phyloP scores from a whole-genome alignment of 257 asterid species.

The Voacanga thouarsii region DNA sequence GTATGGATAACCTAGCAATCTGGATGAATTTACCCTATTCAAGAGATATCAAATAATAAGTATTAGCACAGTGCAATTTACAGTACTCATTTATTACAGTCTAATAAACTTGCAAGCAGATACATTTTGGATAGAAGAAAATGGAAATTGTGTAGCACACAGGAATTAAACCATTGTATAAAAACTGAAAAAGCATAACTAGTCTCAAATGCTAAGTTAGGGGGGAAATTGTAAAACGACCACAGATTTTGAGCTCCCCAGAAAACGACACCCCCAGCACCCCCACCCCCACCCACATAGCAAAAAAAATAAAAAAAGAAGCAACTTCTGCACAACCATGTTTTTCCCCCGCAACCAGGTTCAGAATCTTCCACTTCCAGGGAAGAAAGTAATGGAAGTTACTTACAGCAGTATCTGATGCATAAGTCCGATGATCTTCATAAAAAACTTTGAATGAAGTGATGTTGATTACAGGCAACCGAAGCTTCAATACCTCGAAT shows the following conservation, averaged over 20 bases:
- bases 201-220: neutral
- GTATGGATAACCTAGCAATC: neutral
- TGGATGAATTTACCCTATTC: neutral
- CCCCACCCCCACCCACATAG: too few species aligned
- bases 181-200: neutral
- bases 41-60: neutral
- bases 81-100: neutral
- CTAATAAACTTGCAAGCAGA: neutral
- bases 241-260: neutral
- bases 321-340: neutral
- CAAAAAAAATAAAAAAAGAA: neutral
- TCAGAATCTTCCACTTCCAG: neutral
- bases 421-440: conserved; percentile 96
- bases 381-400: conserved; percentile 18
- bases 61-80: neutral
- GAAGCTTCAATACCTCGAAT: conserved; percentile 78
- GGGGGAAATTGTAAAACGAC: neutral
- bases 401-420: conserved; percentile 85
- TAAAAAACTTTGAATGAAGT: conserved; percentile 61
- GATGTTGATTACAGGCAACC: conserved; percentile 74
- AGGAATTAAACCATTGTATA: neutral
- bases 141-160: neutral
- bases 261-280: too few species aligned
- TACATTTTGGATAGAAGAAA: neutral
- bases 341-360: neutral